phyloP scores from a whole-genome alignment of 148 eudicot species.

The Persicaria tinctoria region DNA sequence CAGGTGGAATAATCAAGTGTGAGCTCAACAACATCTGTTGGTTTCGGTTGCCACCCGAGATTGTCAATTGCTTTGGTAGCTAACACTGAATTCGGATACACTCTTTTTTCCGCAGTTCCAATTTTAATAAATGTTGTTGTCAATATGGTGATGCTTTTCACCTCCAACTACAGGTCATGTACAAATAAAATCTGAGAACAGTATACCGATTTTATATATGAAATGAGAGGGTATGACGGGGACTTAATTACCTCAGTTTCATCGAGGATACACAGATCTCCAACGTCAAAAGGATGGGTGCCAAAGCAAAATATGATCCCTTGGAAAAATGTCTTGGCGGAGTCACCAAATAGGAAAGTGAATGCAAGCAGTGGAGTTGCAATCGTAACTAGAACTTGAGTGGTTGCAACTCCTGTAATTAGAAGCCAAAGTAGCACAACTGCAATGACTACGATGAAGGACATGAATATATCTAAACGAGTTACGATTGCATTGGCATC shows the following conservation, averaged over 20 bases:
- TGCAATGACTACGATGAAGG: neutral
- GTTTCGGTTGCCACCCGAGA: neutral
- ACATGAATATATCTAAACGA: neutral
- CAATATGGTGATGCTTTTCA: slow-evolving; percentile 1
- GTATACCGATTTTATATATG: too few relatives aligned
- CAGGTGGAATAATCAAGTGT: neutral
- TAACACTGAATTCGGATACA: neutral
- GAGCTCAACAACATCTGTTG: neutral
- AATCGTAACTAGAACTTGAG: neutral
- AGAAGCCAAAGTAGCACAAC: neutral
- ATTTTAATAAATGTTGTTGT: slow-evolving; percentile 6
- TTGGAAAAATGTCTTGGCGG: slow-evolving; percentile 9
- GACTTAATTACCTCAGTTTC: neutral
- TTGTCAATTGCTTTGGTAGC: slow-evolving; percentile 7
- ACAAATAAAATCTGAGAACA: too few relatives aligned
- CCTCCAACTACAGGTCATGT: neutral
- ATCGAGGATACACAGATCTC: neutral
- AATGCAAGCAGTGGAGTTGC: neutral
- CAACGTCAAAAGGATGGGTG: neutral
- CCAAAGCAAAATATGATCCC: neutral
- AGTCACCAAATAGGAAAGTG: neutral
- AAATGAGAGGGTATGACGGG: too few relatives aligned
- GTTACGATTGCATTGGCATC: slow-evolving; percentile 5
- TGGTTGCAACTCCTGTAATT: neutral
- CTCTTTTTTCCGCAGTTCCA: neutral